Base-by-base conservation (phyloP, 148 eudicot genomes). In the Silene latifolia region DNA sequence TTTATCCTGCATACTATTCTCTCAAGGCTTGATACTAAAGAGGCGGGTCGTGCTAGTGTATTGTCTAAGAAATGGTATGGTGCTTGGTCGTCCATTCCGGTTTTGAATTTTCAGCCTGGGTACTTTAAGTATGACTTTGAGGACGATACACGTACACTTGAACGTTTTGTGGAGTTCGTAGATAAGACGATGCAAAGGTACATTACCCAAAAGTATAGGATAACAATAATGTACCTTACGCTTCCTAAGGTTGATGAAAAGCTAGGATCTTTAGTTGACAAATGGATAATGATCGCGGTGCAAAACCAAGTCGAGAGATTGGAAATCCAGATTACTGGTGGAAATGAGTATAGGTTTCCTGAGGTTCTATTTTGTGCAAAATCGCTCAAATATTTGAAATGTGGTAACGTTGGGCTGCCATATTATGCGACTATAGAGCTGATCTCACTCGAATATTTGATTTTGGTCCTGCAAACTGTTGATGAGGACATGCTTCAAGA, bases 211-310 rank as follows among this genome's bases (percentile, higher is more conserved):
- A 66, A 35, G 25, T 35, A 32, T 66, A 18, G 69, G 8, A 39
- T 66, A 35, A 66, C 23, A 39, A 66, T 18, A n/a, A 7, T 66
- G 39, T 1, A 18, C 12, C 4, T 61, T 39, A n/a, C 19, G 19
- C 20, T 73, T 59, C 76, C 13, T 32, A 27, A 21, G 1, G 19
- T 60, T 12, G 39, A 23, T 61, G 47, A 59, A 13, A 47, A 73
- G 15, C 3, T 66, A 39, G n/a, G 39, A 7, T 12, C 24, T 35
- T 5, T 18, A 7, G 23, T 39, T 66, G 69, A 66, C 18, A 1
- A 35, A 66, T 66, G 69, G 69, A 18, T 66, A 35, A 59, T 21
- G 56, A 44, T 59, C 13, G 76, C 76, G 3, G 66, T 73, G 67
- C 32, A 73, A 20, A 73, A 60, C 27, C 29, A 73, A 21, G 23